Conservation (phyloP, 129 eudicot genomes). For the Lactuca sativa region DNA sequence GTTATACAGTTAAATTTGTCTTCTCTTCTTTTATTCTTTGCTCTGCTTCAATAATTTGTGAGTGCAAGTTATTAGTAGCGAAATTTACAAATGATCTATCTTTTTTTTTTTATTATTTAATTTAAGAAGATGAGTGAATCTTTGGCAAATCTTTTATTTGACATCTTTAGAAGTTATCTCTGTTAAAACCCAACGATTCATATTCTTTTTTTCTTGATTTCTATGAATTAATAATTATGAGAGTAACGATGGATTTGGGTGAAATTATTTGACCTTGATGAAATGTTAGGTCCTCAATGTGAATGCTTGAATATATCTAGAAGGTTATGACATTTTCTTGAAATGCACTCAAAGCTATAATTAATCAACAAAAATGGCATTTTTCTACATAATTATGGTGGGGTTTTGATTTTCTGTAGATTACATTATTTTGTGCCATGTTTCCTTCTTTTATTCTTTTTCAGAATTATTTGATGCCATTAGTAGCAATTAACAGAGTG, state of each 20-base stretch:
- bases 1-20: not conserved
- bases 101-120: not conserved
- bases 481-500: slow-evolving; percentile 18
- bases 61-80: not conserved
- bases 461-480: slow-evolving; percentile 12
- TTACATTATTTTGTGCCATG: slow-evolving; percentile 17
- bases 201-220: not conserved
- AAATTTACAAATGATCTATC: not conserved
- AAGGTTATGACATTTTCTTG: slow-evolving; percentile 15
- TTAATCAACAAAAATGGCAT: slow-evolving; percentile 14
- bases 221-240: not conserved
- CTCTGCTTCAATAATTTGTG: not conserved
- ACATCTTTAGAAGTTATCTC: not conserved
- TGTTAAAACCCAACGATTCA: slow-evolving; percentile 2
- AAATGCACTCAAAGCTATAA: slow-evolving; percentile 21
- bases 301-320: not conserved
- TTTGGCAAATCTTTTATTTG: not conserved
- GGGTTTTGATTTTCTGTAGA: slow-evolving; percentile 10
- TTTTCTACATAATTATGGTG: slow-evolving; percentile 21
- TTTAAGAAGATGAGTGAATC: not conserved
- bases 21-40: not conserved
- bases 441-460: not conserved
- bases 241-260: not conserved
- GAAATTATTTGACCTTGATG: slow-evolving; percentile 5
- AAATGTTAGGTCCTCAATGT: not conserved